Evolutionary conservation across 2,329 filamentous ascomycete species (phyloP).

Genomic region (Neoascochyta sp.): DNA sequence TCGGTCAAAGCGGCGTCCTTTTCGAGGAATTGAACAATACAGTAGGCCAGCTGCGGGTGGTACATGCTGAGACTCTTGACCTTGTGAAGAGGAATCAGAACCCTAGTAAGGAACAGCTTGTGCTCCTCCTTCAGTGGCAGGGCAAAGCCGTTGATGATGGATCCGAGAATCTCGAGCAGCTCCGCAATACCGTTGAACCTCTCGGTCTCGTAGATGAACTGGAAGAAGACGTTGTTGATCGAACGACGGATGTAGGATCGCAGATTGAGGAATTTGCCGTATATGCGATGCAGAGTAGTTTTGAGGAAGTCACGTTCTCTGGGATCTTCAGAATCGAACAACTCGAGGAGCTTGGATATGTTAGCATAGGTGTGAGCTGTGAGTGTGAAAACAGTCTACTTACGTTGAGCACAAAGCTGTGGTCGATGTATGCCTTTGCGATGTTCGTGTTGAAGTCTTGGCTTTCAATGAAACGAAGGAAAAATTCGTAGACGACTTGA

Average conservation of each 20-base stretch:
- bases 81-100: slow-evolving; percentile 91
- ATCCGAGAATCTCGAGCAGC: slow-evolving; percentile 90
- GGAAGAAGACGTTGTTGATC: slow-evolving; percentile 99
- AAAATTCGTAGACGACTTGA: slow-evolving; percentile 99
- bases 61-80: slow-evolving; percentile 99
- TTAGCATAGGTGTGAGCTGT: too few relatives aligned
- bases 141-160: slow-evolving; percentile 98
- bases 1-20: slow-evolving; percentile 96
- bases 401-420: slow-evolving; percentile 86
- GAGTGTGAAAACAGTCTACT: too few relatives aligned
- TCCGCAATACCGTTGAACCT: slow-evolving; percentile 98
- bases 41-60: slow-evolving; percentile 95
- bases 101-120: slow-evolving; percentile 93
- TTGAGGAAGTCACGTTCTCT: slow-evolving; percentile 96
- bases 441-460: slow-evolving; percentile 99
- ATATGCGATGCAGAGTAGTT: slow-evolving; percentile 95
- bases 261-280: slow-evolving; percentile 97
- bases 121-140: slow-evolving; percentile 96
- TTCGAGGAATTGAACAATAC: slow-evolving; percentile 97
- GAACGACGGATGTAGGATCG: slow-evolving; percentile 95
- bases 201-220: slow-evolving; percentile 98
- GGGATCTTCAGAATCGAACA: slow-evolving; percentile 97
- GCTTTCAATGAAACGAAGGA: slow-evolving; percentile 96
- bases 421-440: slow-evolving; percentile 97
- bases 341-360: slow-evolving; percentile 68